A percentile compares a stretch with the other conserved stretches of the same genome.
These are phyloP conservation scores for Exsudoporus frostii DNA, from an alignment of 768 basidiomycete species.

Conservation along the genomic window DNA sequence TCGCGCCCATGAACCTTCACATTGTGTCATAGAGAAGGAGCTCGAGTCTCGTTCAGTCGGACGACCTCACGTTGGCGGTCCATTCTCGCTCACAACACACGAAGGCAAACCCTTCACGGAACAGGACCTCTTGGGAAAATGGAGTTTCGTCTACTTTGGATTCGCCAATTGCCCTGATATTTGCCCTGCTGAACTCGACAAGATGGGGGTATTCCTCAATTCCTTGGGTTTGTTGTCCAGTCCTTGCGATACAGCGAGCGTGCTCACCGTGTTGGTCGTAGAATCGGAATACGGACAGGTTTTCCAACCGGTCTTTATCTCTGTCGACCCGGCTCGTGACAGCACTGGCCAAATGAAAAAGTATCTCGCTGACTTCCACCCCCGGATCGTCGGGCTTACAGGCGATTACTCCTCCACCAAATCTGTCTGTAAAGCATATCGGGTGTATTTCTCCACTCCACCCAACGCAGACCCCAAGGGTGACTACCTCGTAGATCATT, in stretches of 20 bases:
- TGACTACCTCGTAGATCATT: constrained; percentile 97
- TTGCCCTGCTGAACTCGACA: constrained; percentile 97
- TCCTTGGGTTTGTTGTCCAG: constrained; percentile 53
- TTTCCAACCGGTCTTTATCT: constrained; percentile 90
- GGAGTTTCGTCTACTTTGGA: constrained; percentile 95
- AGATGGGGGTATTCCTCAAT: constrained; percentile 77
- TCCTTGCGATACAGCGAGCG: background rate
- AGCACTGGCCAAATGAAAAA: constrained; percentile 53
- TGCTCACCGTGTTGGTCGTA: constrained; percentile 30
- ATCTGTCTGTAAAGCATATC: constrained; percentile 88
- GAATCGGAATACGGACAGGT: constrained; percentile 67
- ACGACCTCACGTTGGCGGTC: constrained; percentile 86
- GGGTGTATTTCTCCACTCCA: constrained; percentile 97
- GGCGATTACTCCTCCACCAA: constrained; percentile 86
- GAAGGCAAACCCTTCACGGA: constrained; percentile 74
- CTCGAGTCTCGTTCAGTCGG: constrained; percentile 71
- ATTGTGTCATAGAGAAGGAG: constrained; percentile 58
- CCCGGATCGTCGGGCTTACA: constrained; percentile 81
- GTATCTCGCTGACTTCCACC: constrained; percentile 86
- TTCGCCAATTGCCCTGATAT: constrained; percentile 99
- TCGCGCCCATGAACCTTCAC: background rate
- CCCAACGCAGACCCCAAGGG: constrained; percentile 82
- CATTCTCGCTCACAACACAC: constrained; percentile 74
- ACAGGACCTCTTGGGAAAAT: constrained; percentile 80
- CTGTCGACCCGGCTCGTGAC: constrained; percentile 95